These are phyloP conservation scores for Chara braunii DNA, from an alignment of 139 green algal genomes.

Conservation along the genomic window DNA sequence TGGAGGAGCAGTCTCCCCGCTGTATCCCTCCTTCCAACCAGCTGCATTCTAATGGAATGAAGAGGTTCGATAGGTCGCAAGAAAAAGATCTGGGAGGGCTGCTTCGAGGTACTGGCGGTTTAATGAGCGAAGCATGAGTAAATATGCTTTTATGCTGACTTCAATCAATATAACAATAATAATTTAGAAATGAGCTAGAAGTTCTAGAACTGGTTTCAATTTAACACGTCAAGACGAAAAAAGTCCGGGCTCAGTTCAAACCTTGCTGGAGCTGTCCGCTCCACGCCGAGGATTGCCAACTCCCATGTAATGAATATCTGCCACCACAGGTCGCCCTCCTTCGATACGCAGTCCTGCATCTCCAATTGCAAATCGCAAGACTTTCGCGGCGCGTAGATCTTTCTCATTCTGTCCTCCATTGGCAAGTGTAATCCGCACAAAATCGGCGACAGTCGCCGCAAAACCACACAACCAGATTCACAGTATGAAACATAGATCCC, in stretches of 20 bases:
- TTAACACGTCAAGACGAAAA: neutral
- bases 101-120: neutral
- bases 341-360: conserved; percentile 23
- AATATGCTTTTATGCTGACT: neutral
- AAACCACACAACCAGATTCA: no score
- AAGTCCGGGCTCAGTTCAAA: neutral
- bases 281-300: conserved; percentile 53
- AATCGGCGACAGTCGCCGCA: no score
- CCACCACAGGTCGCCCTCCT: conserved; percentile 49
- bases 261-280: conserved; percentile 73
- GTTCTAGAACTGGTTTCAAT: no score
- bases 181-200: neutral
- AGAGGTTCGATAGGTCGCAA: neutral
- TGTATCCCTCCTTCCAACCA: no score
- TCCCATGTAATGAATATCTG: conserved; percentile 61
- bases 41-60: no score
- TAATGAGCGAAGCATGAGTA: neutral
- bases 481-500: no score
- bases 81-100: neutral
- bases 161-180: neutral
- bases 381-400: conserved; percentile 2
- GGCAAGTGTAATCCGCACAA: no score
- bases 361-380: conserved; percentile 53
- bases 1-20: no score
- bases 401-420: conserved; percentile 5